Evolutionary conservation across 2,329 filamentous ascomycete genomes (phyloP).

Genomic region (Trichophyton equinum): DNA sequence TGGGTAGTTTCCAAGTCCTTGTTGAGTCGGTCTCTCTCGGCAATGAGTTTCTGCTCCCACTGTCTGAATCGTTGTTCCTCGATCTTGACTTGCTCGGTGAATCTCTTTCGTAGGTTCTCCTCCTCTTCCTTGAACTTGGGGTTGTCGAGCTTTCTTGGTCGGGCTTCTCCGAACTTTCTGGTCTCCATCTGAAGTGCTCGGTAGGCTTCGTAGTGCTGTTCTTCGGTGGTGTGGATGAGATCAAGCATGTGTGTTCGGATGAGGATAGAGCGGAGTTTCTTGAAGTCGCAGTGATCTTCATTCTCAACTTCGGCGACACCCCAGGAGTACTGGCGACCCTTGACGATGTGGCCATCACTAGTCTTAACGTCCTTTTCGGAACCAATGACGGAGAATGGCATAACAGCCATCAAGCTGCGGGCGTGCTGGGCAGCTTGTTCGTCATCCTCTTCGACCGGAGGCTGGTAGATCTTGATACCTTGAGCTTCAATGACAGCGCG

Average conservation of each 20-base stretch:
- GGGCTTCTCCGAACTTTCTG: conserved; percentile 94
- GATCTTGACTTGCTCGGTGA: conserved; percentile 99
- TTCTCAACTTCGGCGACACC: conserved; percentile 99
- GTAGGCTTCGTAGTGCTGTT: conserved; percentile 98
- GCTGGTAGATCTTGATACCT: conserved; percentile 99
- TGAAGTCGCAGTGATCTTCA: conserved; percentile 99
- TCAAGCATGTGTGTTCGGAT: conserved; percentile 99
- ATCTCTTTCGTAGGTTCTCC: conserved; percentile 93
- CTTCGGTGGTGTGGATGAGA: conserved; percentile 98
- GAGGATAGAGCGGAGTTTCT: conserved; percentile 97
- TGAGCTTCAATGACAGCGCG: conserved; percentile 92
- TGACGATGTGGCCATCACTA: conserved; percentile 87
- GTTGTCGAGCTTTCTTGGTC: conserved; percentile 96
- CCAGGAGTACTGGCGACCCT: conserved; percentile 98
- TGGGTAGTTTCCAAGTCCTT: conserved; percentile 98
- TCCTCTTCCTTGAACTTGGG: conserved; percentile 99
- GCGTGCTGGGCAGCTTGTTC: conserved; percentile 92
- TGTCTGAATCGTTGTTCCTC: conserved; percentile 98
- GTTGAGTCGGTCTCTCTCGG: conserved; percentile 96
- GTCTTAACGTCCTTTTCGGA: conserved; percentile 99
- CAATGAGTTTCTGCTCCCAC: conserved; percentile 99
- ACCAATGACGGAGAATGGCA: conserved; percentile 98
- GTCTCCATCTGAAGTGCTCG: conserved; percentile 99
- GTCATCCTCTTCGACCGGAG: conserved; percentile 94
- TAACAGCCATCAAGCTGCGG: conserved; percentile 83